A percentile compares a stretch with the other conserved stretches of the same genome.
phyloP scores from a whole-genome alignment of 768 basidiomycete genomes.

The Termitomyces sp. region DNA sequence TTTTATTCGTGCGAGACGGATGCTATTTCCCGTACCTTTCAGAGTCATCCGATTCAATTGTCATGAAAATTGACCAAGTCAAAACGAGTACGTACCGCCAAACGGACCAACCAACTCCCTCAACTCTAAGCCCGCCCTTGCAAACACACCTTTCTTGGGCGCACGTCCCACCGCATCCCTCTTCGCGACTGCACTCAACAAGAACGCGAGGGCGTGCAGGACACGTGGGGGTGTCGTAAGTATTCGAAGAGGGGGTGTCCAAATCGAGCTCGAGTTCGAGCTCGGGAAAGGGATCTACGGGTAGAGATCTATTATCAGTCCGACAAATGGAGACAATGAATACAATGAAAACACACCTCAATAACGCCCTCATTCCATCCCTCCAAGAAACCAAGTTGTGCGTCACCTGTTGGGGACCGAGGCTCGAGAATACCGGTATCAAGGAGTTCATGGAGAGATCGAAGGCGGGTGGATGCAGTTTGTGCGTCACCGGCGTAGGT shows the following conservation, averaged over 20 bases:
- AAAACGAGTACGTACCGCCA: slow-evolving; percentile 21
- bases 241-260: slow-evolving; percentile 31
- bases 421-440: slow-evolving; percentile 47
- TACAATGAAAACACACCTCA: slow-evolving; percentile 16
- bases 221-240: slow-evolving; percentile 66
- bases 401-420: neutral
- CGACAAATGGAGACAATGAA: neutral
- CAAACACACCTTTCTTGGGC: slow-evolving; percentile 69
- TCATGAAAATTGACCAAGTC: no score
- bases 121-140: slow-evolving; percentile 51
- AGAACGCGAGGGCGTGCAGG: slow-evolving; percentile 58
- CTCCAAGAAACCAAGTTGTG: neutral
- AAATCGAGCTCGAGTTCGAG: slow-evolving; percentile 1
- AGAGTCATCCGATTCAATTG: no score
- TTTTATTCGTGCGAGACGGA: slow-evolving; percentile 47
- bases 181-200: slow-evolving; percentile 61
- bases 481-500: slow-evolving; percentile 52
- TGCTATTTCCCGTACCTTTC: neutral
- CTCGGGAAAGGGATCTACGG: slow-evolving; percentile 26
- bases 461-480: slow-evolving; percentile 44
- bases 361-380: slow-evolving; percentile 31
- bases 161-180: slow-evolving; percentile 70
- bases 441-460: slow-evolving; percentile 59
- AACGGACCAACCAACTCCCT: slow-evolving; percentile 26
- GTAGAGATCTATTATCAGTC: slow-evolving; percentile 11